phyloP scores from a whole-genome alignment of 2,329 filamentous ascomycete species.

The Alternaria arbusti region DNA sequence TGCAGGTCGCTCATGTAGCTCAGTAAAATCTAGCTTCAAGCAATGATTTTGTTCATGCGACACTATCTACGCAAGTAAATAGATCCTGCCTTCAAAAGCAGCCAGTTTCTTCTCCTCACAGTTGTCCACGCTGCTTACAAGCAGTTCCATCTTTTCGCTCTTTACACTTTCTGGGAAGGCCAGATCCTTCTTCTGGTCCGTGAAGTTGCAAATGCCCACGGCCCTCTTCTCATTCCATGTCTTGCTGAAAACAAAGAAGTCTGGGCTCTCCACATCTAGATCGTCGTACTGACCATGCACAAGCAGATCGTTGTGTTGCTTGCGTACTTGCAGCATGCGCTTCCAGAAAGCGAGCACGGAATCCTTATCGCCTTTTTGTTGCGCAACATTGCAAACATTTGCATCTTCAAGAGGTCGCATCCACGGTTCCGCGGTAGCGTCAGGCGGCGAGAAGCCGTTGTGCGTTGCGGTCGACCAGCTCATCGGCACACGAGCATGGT shows the following conservation, averaged over 20 bases:
- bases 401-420: conserved; percentile 66
- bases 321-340: conserved; percentile 60
- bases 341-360: conserved; percentile 69
- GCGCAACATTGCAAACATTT: conserved; percentile 62
- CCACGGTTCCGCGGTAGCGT: conserved; percentile 60
- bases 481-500: conserved; percentile 72
- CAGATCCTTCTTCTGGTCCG: conserved; percentile 38
- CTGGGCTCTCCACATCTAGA: conserved; percentile 58
- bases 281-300: conserved; percentile 66
- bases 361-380: conserved; percentile 53
- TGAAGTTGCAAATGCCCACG: conserved; percentile 46
- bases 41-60: background rate
- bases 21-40: background rate
- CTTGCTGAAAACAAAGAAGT: conserved; percentile 61
- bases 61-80: conserved; percentile 21
- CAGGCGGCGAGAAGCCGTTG: conserved; percentile 64
- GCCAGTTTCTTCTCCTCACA: conserved; percentile 23
- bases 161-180: conserved; percentile 39
- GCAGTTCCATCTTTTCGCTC: conserved; percentile 36
- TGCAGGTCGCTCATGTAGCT: conserved; percentile 15
- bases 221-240: conserved; percentile 38
- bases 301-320: conserved; percentile 64
- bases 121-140: conserved; percentile 30
- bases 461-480: conserved; percentile 65
- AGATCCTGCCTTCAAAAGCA: conserved; percentile 41